phyloP scores from a whole-genome alignment of 2,329 filamentous ascomycete species.

The Clarireedia homoeocarpa region DNA sequence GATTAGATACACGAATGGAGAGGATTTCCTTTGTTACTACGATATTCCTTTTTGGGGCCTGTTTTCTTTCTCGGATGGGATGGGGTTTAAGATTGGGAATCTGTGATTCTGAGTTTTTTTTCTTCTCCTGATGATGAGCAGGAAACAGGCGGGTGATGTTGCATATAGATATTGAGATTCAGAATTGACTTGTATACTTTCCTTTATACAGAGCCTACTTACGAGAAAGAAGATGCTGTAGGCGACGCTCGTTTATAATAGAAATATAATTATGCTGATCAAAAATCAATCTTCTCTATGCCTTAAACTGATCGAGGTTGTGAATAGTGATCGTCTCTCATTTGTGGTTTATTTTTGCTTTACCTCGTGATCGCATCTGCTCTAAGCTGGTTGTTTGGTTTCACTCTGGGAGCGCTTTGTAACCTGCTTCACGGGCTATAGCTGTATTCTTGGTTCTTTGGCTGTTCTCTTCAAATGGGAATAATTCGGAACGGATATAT shows the following conservation, averaged over 20 bases:
- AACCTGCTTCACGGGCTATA: no score
- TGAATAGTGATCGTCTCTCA: background rate
- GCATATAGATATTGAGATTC: background rate
- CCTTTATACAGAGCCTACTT: background rate
- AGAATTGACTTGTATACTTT: slow-evolving; percentile 1
- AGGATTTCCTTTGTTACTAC: background rate
- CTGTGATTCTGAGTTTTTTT: background rate
- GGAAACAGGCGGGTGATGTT: background rate
- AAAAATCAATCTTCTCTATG: background rate
- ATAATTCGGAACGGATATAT: no score
- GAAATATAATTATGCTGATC: slow-evolving; percentile 9
- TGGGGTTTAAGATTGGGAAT: background rate
- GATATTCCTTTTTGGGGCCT: background rate
- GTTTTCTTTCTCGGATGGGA: background rate
- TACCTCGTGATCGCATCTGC: background rate
- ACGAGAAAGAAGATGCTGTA: slow-evolving; percentile 3
- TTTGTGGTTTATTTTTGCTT: background rate
- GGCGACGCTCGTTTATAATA: background rate
- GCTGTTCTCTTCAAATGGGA: no score
- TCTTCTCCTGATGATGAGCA: background rate
- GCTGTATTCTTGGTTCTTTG: no score
- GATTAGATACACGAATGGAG: background rate
- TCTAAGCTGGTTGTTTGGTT: no score
- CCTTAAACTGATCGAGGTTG: background rate
- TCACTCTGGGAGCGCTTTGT: no score